A percentile compares a stretch with the other conserved stretches of the same genome.
These are phyloP conservation scores for Leishmania braziliensis DNA, from an alignment of 208 protist species.

Conservation along the genomic window DNA sequence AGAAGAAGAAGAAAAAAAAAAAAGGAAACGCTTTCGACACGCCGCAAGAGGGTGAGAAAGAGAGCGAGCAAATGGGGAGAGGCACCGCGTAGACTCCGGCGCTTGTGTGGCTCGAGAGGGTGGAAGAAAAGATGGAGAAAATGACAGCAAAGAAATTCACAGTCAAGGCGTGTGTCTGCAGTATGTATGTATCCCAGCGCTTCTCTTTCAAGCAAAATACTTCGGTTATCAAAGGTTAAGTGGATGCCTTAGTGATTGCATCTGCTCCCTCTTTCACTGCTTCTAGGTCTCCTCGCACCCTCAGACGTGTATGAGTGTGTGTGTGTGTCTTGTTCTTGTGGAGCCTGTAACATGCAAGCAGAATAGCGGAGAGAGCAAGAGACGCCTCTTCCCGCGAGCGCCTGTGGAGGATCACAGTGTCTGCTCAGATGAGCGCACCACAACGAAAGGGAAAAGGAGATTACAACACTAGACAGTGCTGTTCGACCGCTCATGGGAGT, in stretches of 20 bases:
- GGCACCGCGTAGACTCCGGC: not conserved
- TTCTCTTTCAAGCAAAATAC: not conserved
- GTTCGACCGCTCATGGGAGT: not conserved
- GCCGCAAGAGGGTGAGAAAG: not conserved
- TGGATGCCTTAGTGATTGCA: not conserved
- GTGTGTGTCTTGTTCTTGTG: not conserved
- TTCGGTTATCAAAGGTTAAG: not conserved
- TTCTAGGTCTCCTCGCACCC: not conserved
- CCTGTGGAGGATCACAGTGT: not conserved
- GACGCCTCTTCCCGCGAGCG: not conserved
- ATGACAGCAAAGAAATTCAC: not conserved
- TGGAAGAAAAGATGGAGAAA: not conserved
- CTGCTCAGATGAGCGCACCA: not conserved
- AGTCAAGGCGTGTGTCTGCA: not conserved
- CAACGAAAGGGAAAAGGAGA: not conserved
- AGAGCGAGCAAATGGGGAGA: not conserved
- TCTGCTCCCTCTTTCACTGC: not conserved
- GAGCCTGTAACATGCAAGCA: not conserved
- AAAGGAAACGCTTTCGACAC: not conserved
- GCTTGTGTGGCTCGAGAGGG: not conserved
- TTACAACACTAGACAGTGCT: not conserved
- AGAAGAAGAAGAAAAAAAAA: not conserved
- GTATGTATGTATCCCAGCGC: not conserved
- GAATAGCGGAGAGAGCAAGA: not conserved
- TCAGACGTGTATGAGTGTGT: not conserved